phyloP scores from a whole-genome alignment of 768 basidiomycete genomes.

The Suillus clintonianus region DNA sequence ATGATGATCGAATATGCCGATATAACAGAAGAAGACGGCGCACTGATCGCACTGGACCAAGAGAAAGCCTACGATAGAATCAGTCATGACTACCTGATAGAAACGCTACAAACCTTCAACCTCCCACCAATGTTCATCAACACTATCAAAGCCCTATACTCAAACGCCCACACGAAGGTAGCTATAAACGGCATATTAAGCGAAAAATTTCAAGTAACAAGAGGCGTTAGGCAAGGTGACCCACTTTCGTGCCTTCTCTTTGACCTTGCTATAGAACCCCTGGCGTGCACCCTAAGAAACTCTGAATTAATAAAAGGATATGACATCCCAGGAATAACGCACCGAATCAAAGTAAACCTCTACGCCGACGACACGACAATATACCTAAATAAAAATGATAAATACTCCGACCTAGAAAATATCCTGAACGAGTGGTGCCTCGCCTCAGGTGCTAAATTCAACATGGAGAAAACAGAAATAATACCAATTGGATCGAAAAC shows the following conservation, averaged over 20 bases:
- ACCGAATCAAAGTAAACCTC: not conserved
- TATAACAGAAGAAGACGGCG: slow-evolving; percentile 22
- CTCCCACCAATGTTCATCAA: slow-evolving; percentile 31
- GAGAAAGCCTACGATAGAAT: slow-evolving; percentile 45
- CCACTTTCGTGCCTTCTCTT: slow-evolving; percentile 36
- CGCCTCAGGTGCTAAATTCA: slow-evolving; percentile 18
- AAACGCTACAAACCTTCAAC: slow-evolving; percentile 20
- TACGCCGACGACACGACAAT: slow-evolving; percentile 12
- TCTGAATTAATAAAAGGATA: slow-evolving; percentile 13
- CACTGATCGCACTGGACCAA: slow-evolving; percentile 36
- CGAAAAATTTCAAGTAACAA: not conserved
- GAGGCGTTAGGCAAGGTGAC: slow-evolving; percentile 39
- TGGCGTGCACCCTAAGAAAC: slow-evolving; percentile 26
- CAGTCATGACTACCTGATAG: slow-evolving; percentile 32
- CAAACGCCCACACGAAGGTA: slow-evolving; percentile 26
- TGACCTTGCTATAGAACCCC: slow-evolving; percentile 32
- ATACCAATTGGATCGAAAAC: slow-evolving; percentile 7
- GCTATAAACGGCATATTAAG: slow-evolving; percentile 36
- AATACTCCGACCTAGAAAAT: slow-evolving; percentile 1
- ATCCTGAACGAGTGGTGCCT: slow-evolving; percentile 18
- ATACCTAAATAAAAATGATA: slow-evolving; percentile 15
- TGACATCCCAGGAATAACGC: not conserved
- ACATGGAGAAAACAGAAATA: slow-evolving; percentile 23
- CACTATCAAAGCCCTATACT: slow-evolving; percentile 27
- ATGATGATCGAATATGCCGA: slow-evolving; percentile 27